Conservation (phyloP, 75 land plant species). For the Pinus taeda region DNA sequence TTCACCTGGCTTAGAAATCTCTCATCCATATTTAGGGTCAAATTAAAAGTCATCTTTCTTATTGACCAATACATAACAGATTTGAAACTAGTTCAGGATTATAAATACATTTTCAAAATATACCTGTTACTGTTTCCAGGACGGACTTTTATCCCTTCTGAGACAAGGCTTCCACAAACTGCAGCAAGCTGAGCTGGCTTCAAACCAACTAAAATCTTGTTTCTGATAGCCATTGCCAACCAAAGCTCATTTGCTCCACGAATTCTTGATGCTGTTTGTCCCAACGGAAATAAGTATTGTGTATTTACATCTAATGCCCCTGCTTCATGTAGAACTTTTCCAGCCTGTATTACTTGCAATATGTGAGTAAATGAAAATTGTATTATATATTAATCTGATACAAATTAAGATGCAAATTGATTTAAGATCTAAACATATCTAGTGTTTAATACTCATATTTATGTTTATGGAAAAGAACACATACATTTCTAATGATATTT, state of each 20-base stretch:
- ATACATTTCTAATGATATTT: no score
- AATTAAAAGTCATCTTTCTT: background rate
- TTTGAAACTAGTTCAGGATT: background rate
- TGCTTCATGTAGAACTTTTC: conserved; percentile 80
- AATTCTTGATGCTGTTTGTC: conserved; percentile 85
- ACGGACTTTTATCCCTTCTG: conserved; percentile 90
- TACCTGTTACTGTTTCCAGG: conserved; percentile 62
- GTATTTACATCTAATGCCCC: conserved; percentile 75
- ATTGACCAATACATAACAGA: background rate
- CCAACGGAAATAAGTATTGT: conserved; percentile 71
- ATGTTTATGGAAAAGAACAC: background rate
- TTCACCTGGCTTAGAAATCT: background rate
- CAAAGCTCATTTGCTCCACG: conserved; percentile 95
- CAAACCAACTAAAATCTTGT: conserved; percentile 50
- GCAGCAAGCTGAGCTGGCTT: conserved; percentile 92
- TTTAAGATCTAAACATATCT: background rate
- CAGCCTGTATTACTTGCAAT: conserved; percentile 40
- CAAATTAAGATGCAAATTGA: background rate
- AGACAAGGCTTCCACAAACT: conserved; percentile 84
- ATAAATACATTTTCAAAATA: background rate
- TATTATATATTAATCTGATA: background rate
- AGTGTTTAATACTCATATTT: background rate
- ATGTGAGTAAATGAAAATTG: background rate
- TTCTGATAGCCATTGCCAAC: conserved; percentile 82
- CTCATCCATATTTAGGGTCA: background rate